Evolutionary conservation across 2,329 filamentous ascomycete genomes (phyloP).

Genomic region (Aspergillus glaucus): DNA sequence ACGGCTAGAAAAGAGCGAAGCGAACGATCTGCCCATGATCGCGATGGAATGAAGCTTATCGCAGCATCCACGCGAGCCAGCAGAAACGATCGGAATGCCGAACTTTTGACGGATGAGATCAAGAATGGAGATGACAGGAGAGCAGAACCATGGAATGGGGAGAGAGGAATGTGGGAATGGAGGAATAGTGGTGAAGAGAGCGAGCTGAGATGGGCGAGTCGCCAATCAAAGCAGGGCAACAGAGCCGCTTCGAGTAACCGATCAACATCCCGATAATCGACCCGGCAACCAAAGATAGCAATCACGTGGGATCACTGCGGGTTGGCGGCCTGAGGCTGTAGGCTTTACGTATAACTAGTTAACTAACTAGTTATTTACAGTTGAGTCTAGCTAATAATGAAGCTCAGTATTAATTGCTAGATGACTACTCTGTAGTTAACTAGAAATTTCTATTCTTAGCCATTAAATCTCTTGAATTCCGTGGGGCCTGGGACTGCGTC

Average conservation of each 20-base stretch:
- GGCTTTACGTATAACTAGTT: too few species aligned
- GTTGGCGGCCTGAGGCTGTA: too few species aligned
- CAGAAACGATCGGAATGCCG: slow-evolving; percentile 18
- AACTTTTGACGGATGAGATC: slow-evolving; percentile 7
- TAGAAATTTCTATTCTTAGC: too few species aligned
- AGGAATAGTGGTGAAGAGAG: background rate
- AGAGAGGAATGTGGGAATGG: slow-evolving; percentile 1
- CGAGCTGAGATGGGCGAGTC: too few species aligned
- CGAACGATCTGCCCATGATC: slow-evolving; percentile 48
- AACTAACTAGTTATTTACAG: too few species aligned
- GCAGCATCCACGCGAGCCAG: slow-evolving; percentile 28
- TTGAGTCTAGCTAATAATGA: too few species aligned
- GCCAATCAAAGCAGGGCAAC: too few species aligned
- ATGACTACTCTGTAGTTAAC: too few species aligned
- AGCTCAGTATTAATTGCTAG: too few species aligned
- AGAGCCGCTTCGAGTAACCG: slow-evolving; percentile 1
- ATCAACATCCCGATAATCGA: slow-evolving; percentile 15
- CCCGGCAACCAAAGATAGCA: slow-evolving; percentile 10
- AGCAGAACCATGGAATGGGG: slow-evolving; percentile 11
- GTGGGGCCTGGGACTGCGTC: too few species aligned
- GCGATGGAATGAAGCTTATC: slow-evolving; percentile 20
- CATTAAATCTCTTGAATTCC: too few species aligned
- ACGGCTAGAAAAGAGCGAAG: slow-evolving; percentile 69
- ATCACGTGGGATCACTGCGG: background rate
- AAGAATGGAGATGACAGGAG: slow-evolving; percentile 2